Evolutionary conservation across 371 early-diverging fungal genomes (phyloP).

Genomic region (Actinomortierella wolfii): DNA sequence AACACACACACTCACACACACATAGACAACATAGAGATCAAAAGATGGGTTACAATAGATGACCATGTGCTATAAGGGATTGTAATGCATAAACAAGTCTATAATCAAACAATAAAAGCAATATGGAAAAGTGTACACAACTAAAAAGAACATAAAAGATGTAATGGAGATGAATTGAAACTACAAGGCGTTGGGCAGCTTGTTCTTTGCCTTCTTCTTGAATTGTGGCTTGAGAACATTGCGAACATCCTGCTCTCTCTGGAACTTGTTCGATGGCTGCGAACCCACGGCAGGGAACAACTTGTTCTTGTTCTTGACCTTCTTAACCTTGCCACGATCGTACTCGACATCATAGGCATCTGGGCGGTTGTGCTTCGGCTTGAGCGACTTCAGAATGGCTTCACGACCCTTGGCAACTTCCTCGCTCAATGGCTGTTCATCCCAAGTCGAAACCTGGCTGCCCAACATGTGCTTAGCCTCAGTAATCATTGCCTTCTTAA

Average conservation of each 20-base stretch:
- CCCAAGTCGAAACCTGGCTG: conserved; percentile 41
- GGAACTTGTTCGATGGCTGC: conserved; percentile 34
- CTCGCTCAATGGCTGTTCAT: conserved; percentile 29
- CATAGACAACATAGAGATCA: too few species aligned
- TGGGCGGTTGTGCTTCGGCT: conserved; percentile 64
- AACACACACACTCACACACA: not conserved
- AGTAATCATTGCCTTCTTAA: conserved; percentile 49
- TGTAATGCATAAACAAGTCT: too few species aligned
- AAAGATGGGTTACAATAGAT: too few species aligned
- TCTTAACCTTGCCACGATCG: conserved; percentile 79
- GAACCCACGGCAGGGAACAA: conserved; percentile 20
- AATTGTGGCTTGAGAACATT: conserved; percentile 40
- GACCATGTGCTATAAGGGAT: too few species aligned
- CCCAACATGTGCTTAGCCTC: conserved; percentile 41
- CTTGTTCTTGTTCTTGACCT: conserved; percentile 64
- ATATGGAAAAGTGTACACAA: not conserved
- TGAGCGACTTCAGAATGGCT: conserved; percentile 49
- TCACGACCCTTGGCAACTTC: conserved; percentile 44
- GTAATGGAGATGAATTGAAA: too few species aligned
- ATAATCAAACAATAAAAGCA: not conserved
- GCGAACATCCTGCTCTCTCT: conserved; percentile 41
- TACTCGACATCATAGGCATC: conserved; percentile 75
- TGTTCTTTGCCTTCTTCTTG: conserved; percentile 20
- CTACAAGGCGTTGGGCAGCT: conserved; percentile 20
- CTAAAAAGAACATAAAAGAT: not conserved